Evolutionary conservation across 257 asterid genomes (phyloP).

Genomic region (Solanum chiquidenum): DNA sequence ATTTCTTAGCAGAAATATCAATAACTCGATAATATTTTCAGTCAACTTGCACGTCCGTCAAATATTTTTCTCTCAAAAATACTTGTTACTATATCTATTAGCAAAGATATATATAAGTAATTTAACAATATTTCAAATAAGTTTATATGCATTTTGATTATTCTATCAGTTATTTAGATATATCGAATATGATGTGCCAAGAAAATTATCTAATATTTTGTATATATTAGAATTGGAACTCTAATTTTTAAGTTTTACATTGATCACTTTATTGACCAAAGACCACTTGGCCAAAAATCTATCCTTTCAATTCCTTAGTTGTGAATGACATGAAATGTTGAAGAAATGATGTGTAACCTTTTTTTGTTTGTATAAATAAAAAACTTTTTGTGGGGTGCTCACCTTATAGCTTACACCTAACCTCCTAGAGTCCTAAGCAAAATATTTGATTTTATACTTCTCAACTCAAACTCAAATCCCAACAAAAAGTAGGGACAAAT

Average conservation of each 20-base stretch:
- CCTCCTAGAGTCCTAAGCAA: background rate
- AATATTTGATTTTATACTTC: background rate
- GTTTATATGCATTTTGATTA: background rate
- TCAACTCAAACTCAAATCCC: background rate
- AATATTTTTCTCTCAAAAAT: background rate
- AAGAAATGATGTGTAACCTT: background rate
- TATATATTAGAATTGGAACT: background rate
- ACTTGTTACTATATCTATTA: background rate
- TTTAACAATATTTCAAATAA: background rate
- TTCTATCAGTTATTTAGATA: background rate
- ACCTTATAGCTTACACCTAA: background rate
- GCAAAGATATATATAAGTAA: background rate
- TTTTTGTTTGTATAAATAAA: background rate
- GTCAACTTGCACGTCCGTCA: fast-evolving
- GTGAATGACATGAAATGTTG: background rate
- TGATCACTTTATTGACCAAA: background rate
- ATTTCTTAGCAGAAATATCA: background rate
- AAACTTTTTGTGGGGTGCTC: background rate
- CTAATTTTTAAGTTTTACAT: background rate
- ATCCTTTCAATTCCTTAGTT: background rate
- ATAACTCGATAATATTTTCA: background rate
- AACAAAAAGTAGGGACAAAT: background rate
- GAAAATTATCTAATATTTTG: background rate
- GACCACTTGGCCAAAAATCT: background rate
- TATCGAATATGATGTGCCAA: background rate